Conservation (phyloP, 164 flowering plant genomes). For the Echeveria elegans region DNA sequence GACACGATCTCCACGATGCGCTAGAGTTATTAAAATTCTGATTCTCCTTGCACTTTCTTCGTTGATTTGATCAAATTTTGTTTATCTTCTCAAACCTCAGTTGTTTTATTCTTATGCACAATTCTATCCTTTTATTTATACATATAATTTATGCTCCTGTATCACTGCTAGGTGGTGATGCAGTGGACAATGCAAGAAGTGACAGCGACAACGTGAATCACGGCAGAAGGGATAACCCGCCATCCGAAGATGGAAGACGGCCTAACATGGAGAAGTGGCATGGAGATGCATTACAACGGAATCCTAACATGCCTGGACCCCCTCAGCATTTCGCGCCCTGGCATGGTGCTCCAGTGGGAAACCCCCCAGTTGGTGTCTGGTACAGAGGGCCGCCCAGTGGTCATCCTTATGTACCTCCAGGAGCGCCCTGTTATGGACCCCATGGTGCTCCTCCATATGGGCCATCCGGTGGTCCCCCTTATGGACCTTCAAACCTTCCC, state of each 20-base stretch:
- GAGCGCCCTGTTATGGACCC: slow-evolving; percentile 13
- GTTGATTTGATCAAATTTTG: too few species aligned
- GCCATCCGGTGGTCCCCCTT: slow-evolving; percentile 67
- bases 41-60: not conserved
- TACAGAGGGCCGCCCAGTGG: slow-evolving; percentile 68
- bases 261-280: slow-evolving; percentile 40
- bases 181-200: slow-evolving; percentile 23
- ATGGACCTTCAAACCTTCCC: slow-evolving; percentile 38
- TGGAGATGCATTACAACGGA: slow-evolving; percentile 43
- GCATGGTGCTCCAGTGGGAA: slow-evolving; percentile 58
- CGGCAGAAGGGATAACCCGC: slow-evolving; percentile 49
- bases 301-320: slow-evolving; percentile 27
- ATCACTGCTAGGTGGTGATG: slow-evolving; percentile 37
- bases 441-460: slow-evolving; percentile 8
- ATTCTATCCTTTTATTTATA: too few species aligned
- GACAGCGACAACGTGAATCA: slow-evolving; percentile 30
- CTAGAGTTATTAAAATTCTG: not conserved
- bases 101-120: too few species aligned
- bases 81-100: too few species aligned
- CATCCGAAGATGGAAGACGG: slow-evolving; percentile 31
- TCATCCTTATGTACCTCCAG: slow-evolving; percentile 61
- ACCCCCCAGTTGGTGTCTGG: slow-evolving; percentile 65
- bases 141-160: not conserved
- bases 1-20: not conserved
- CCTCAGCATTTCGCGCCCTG: slow-evolving; percentile 68